These are phyloP conservation scores for Pyrus bretschneideri DNA, from an alignment of 306 rosid species.

Conservation along the genomic window DNA sequence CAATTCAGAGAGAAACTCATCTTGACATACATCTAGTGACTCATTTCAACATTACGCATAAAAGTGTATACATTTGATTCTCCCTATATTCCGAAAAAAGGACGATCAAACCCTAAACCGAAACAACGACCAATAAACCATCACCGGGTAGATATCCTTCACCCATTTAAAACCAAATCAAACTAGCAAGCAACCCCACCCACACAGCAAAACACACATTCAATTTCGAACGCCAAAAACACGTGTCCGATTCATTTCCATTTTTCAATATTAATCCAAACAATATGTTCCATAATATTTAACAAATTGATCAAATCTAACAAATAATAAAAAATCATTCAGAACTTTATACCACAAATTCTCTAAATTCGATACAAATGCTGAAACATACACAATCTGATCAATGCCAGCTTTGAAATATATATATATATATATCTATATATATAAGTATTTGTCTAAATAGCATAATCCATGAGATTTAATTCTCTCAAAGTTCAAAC, in stretches of 20 bases:
- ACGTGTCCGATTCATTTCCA: background rate
- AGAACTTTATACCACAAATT: background rate
- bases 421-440: background rate
- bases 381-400: background rate
- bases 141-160: background rate
- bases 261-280: background rate
- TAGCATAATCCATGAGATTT: too few species aligned
- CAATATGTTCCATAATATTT: too few species aligned
- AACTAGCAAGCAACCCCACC: background rate
- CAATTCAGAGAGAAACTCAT: slow-evolving; percentile 5
- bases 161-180: background rate
- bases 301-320: background rate
- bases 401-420: background rate
- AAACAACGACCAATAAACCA: background rate
- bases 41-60: background rate
- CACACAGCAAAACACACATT: background rate
- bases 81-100: background rate
- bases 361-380: background rate
- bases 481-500: too few species aligned
- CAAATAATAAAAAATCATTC: background rate
- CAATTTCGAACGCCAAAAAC: background rate
- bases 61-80: too few species aligned
- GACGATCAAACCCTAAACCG: background rate
- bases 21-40: background rate
- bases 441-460: too few species aligned